A percentile compares a stretch with the other conserved stretches of the same genome.
phyloP scores from a whole-genome alignment of 805 yeast genomes.

The Starmerella asiatica region DNA sequence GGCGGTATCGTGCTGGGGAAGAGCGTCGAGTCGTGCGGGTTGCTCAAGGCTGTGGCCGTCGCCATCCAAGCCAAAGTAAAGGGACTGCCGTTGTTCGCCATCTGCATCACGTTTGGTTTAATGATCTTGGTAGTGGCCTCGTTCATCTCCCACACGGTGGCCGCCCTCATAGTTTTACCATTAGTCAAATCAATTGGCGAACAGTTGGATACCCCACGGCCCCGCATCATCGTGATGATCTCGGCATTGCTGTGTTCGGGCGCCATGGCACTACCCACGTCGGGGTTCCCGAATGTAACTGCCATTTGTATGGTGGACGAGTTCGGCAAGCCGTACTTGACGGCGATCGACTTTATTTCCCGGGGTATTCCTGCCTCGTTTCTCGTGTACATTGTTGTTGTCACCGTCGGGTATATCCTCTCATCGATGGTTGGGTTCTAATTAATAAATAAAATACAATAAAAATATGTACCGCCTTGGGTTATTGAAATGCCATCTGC shows the following conservation, averaged over 20 bases:
- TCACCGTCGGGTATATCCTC: constrained; percentile 65
- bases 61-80: constrained; percentile 53
- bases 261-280: constrained; percentile 96
- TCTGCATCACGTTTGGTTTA: constrained; percentile 66
- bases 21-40: constrained; percentile 85
- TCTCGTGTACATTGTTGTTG: constrained; percentile 55
- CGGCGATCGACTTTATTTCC: constrained; percentile 73
- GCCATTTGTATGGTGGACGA: constrained; percentile 92
- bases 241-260: constrained; percentile 65
- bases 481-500: neutral
- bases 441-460: neutral
- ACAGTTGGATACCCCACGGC: constrained; percentile 50
- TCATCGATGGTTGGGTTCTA: constrained; percentile 48
- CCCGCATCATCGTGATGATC: constrained; percentile 59
- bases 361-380: constrained; percentile 84
- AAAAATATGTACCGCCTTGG: neutral
- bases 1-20: constrained; percentile 95
- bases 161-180: constrained; percentile 86
- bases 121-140: constrained; percentile 78
- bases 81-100: constrained; percentile 55
- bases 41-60: constrained; percentile 63
- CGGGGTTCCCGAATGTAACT: constrained; percentile 95
- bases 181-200: constrained; percentile 82
- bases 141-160: constrained; percentile 92
- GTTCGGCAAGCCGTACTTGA: constrained; percentile 76